Base-by-base conservation (phyloP, 371 early-diverging fungal genomes). In the Phascolomyces articulosus region DNA sequence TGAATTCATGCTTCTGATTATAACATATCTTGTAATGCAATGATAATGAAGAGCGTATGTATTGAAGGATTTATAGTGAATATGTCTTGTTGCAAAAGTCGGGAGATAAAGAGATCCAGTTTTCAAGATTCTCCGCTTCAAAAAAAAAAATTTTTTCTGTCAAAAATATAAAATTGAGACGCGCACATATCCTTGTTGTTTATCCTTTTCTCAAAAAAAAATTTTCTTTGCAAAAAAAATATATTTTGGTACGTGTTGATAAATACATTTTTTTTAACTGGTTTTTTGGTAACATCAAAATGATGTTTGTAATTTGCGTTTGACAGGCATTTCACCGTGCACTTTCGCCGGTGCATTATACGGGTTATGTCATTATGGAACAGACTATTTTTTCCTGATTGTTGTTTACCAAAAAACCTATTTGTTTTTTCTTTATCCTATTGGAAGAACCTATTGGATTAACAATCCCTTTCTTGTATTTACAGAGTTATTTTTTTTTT, bases 241-340 rank as follows among this genome's bases (percentile, higher is more conserved):
- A 18, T 7, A 20, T 11, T 51, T 18, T 23, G 51, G 51, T 51
- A 51, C 20, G 51, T 51, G 20, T 24, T 24, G 7, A 6, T 47
- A 24, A 1, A n/a, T 9, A 15, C 16, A 9, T 16, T 41, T 11
- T n/a, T 41, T 3, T 49, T 24, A 47, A 47, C 8, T 6, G 47
- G 8, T 16, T 20, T 20, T 47, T 3, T n/a, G 16, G 51, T 6
- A 23, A 24, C 3, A 23, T 24, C 51, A 51, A 27, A 27, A 74
- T 74, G 74, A 70, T 74, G 70, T 58, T 74, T 69, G 70, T 74
- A 74, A 74, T 74, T 74, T 74, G 74, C 74, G 74, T 74, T 74
- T 70, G 74, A 74, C 63, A 62, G 66, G 48, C 64, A 55, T 54
- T 58, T 63, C 34, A 62, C 57, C 66, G 70, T 66, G 74, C 73